Base-by-base conservation (phyloP, 225 moss, liverwort and hornwort species). In the Sphagnum tenellum region DNA sequence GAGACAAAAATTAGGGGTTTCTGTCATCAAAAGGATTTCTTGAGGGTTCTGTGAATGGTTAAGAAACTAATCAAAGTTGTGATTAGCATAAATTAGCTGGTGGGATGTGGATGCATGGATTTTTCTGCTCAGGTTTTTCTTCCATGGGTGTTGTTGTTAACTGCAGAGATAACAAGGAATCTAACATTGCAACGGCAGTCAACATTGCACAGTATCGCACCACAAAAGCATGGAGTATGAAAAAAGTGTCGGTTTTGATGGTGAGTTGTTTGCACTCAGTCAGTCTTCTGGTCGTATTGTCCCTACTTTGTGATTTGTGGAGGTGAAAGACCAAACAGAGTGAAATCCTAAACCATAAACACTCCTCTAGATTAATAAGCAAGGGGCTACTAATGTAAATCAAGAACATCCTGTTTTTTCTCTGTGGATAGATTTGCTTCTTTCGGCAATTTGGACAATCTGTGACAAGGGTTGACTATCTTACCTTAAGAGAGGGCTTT, bases 401-500 rank as follows among this genome's bases (percentile, higher is more conserved):
- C 52, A 52, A 6, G 9, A 52, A 52, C 52, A 5, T 6, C 7
- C 6, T 9, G 9, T 9, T 52, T 57, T 3, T 61, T 68, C 66
- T 56, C 50, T 56, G 64, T 10, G 3, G 47, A 8, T 68, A 88
- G 88, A 74, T 72, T 64, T 89, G 88, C 61, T 88, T 88, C 71
- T 88, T 93, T 73, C 83, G 86, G 46, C 92, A 93, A 63, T 82
- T 88, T 68, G 62, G 78, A 45, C 56, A 49, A 50, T 70, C 78
- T 49, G 83, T 93, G 3, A 78, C 80, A 46, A 69, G 81, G 54
- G 76, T 73, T 4, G 92, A 93, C 72, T 93, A 88, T 75, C 81
- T 89, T n/a, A 76, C 86, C 4, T 70, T 89, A 12, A 85, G 89
- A 49, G 61, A 78, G 59, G 88, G 86, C 56, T 93, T 93, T 9